Evolutionary conservation across 176 grass and related monocot genomes (phyloP), one percentile per base, ranked within the genome.

Genomic region (Carex littledalei): DNA sequence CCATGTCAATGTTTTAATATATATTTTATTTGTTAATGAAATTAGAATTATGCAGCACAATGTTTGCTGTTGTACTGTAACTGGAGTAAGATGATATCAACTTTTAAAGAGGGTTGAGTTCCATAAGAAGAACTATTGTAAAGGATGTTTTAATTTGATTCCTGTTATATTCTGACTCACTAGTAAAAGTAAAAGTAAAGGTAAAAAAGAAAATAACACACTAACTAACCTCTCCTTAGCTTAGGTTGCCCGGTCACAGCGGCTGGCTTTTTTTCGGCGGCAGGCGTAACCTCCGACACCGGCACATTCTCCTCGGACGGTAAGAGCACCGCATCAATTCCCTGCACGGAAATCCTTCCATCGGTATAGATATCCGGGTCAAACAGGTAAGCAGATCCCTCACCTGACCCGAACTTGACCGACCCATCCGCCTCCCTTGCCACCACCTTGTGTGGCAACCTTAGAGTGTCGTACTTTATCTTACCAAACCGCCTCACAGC

Each of bases 281-380:
- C 86, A 17, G 87, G 34, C 1, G 31, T 0, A 16, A 73, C 53
- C 8, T 87, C 49, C 10, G 89, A 43, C 2, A 74, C 17, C 13
- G 90, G 68, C 3, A 9, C 41, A 32, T 58, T 86, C 52, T 97
- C 92, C 3, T 90, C 91, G 13, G 85, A 78, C 8, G 89, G 84
- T 7, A 97, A 87, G n/a, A 97, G 92, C 65, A 97, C 95, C n/a
- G 92, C 91, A 80, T 97, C 95, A 8, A 97, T 94, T 63, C 95
- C 95, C 87, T 97, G 95, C 47, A 97, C 95, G 0, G 95, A 94
- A 89, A 97, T 94, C 87, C 95, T 88, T 0, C 95, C 95, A 45
- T 97, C 95, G 21, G 95, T 91, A 85, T 97, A 97, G 86, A 97
- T 97, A 80, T 97, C 95, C 45, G 95, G 95, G 84, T 97, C 95